Base-by-base conservation (phyloP, 192 early-diverging fungal species). In the Mortierella antarctica region DNA sequence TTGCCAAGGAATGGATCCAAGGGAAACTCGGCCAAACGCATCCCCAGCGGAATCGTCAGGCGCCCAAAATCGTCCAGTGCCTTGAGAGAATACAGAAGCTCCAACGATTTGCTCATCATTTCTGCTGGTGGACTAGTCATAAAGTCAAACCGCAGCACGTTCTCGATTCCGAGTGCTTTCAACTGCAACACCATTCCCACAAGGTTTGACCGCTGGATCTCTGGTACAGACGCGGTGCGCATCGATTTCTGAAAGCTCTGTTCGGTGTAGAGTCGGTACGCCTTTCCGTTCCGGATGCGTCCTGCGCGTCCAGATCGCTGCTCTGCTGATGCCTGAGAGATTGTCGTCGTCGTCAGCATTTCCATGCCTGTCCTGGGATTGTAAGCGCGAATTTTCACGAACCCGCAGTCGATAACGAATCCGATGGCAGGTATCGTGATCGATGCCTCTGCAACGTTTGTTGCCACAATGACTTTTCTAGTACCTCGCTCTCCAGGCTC, bases 341-440 rank as follows among this genome's bases (percentile, higher is more conserved):
- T 91, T 0, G 95, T 95, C n/a, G 93, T 94, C 15, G 97, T 93
- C 7, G 90, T 88, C 54, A 99, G 75, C 11, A 93, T 86, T 67
- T 98, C 98, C 87, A 98, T 95, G 14, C 97, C 97, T 41, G 94
- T 94, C 71, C 93, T 94, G 56, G 98, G 92, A 82, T 98, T 97
- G 82, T 93, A 98, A 7, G 95, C 93, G 62, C 90, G 82, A 2
- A 93, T 53, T 77, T 94, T 94, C 45, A 92, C 93, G 86, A 94
- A 93, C 2, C 95, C 95, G 62, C 84, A 84, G 78, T 96, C 95
- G 65, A 96, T 83, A 7, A 96, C 92, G 66, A 89, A 94, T 6
- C 89, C 88, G 18, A 95, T 91, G 0, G 91, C 92, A 39, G 92
- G 89, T 53, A 96, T 88, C 0, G 93, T 94, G 6, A 95, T 84